Conservation (phyloP, 2,329 filamentous ascomycete genomes). For the Phoma herbarum region DNA sequence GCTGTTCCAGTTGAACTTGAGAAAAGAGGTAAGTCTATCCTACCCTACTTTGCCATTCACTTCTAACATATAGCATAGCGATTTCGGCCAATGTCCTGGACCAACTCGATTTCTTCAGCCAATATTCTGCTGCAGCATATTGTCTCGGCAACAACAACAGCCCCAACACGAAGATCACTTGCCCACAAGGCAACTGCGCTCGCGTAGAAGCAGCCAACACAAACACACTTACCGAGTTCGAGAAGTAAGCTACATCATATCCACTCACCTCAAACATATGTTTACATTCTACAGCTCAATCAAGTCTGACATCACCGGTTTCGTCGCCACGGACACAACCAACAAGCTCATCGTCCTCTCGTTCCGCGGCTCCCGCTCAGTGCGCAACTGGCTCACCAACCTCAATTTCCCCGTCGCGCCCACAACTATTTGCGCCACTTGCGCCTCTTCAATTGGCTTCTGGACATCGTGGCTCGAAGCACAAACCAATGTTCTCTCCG, state of each 20-base stretch:
- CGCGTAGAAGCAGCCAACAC: slow-evolving; percentile 58
- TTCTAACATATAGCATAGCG: slow-evolving; percentile 28
- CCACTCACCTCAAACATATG: background rate
- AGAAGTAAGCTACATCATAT: slow-evolving; percentile 52
- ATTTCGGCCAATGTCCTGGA: slow-evolving; percentile 54
- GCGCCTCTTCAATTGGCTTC: slow-evolving; percentile 68
- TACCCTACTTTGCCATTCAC: background rate
- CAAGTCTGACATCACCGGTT: slow-evolving; percentile 57
- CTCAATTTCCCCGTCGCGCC: slow-evolving; percentile 55
- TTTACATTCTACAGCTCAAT: slow-evolving; percentile 33
- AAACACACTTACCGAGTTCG: slow-evolving; percentile 58
- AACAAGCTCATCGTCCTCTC: slow-evolving; percentile 66
- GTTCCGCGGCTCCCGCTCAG: slow-evolving; percentile 66
- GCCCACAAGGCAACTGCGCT: slow-evolving; percentile 58
- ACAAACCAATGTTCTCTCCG: slow-evolving; percentile 51
- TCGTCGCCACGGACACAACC: slow-evolving; percentile 57
- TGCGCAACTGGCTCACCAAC: slow-evolving; percentile 71
- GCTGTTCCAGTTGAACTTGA: slow-evolving; percentile 40
- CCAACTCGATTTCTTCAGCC: slow-evolving; percentile 58
- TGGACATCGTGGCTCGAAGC: slow-evolving; percentile 66
- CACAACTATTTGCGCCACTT: slow-evolving; percentile 56
- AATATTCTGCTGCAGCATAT: slow-evolving; percentile 64
- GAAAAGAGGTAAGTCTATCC: slow-evolving; percentile 37
- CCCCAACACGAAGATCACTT: slow-evolving; percentile 55
- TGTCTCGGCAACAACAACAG: slow-evolving; percentile 60